Conservation (phyloP, 1,284 basidiomycete species). For the Cutaneotrichosporon dermatis region DNA sequence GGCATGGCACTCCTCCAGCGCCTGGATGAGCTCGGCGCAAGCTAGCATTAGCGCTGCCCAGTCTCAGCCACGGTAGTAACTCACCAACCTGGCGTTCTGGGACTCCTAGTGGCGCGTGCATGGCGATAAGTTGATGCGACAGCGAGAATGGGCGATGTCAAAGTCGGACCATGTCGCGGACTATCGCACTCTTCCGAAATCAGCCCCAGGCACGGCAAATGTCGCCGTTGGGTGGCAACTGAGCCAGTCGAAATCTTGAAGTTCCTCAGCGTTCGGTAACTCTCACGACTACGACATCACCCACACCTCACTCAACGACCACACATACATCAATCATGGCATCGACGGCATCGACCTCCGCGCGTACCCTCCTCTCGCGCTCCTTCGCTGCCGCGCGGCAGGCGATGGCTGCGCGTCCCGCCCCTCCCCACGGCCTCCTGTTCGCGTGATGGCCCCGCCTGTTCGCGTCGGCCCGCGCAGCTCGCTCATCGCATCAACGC, state of each 20-base stretch:
- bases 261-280: too few species aligned
- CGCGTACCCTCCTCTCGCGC: neutral
- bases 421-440: neutral
- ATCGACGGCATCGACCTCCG: neutral
- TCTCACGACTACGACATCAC: too few species aligned
- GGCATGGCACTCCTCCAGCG: constrained; percentile 44
- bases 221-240: constrained; percentile 5
- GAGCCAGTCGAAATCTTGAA: too few species aligned
- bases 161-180: neutral
- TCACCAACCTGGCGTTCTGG: constrained; percentile 41
- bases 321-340: neutral
- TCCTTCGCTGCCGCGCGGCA: neutral
- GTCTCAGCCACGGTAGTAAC: constrained; percentile 7
- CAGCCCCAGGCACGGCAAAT: too few species aligned
- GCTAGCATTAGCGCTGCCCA: constrained; percentile 17
- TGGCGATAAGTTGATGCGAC: constrained; percentile 4
- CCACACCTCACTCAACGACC: too few species aligned
- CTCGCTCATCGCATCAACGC: neutral
- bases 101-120: constrained; percentile 45
- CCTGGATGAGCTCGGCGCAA: constrained; percentile 43
- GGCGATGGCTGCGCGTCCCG: neutral
- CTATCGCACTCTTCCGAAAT: too few species aligned
- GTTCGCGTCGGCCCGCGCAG: neutral
- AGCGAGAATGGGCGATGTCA: neutral
- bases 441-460: neutral